Evolutionary conservation across 2,329 filamentous ascomycete genomes (phyloP), one percentile per base, ranked within the genome.

Genomic region (Nannizzia gypsea): DNA sequence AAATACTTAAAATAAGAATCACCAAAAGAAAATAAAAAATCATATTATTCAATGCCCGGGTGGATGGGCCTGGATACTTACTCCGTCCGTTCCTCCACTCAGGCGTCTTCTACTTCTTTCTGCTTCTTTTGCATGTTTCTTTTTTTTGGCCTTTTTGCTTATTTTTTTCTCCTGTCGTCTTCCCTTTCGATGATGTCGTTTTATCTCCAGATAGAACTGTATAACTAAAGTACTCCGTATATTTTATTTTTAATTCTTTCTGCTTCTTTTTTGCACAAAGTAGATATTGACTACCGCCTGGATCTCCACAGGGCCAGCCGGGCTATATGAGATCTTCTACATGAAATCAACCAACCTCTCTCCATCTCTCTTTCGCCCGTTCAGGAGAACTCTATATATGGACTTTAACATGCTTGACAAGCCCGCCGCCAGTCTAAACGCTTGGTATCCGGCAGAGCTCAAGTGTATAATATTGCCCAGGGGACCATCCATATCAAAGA

Each of bases 281-380:
- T 13, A 13, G 31, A 36, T 36, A 20, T 34, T 38, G 11, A 56
- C 22, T 56, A 40, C 54, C 54, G 28, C 31, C 54, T 20, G 54
- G 54, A 56, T 56, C 54, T 56, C 54, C 54, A 56, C 54, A 56
- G 20, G 54, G 54, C 31, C 17, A 36, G 44, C 22, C 44, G 28
- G 48, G 48, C 48, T 52, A 31, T 52, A 31, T 52, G 48, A 22
- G 48, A 52, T 52, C 48, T 52, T 52, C 48, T 52, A 26, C 28
- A 28, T 52, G 48, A 52, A 52, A 52, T 52, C 48, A 31, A 31
- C 48, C 48, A 52, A 28, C 48, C 48, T 52, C 48, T 52, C 48
- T 28, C 48, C 22, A 22, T 28, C 48, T 13, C 31, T 28, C 48
- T 52, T 31, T 24, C 28, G 26, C 26, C 48, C 48, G 24, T 52